A percentile compares a stretch with the other conserved stretches of the same genome.
These are phyloP conservation scores for Hansfordia pulvinata DNA, from an alignment of 2,329 filamentous ascomycete species.

Conservation along the genomic window DNA sequence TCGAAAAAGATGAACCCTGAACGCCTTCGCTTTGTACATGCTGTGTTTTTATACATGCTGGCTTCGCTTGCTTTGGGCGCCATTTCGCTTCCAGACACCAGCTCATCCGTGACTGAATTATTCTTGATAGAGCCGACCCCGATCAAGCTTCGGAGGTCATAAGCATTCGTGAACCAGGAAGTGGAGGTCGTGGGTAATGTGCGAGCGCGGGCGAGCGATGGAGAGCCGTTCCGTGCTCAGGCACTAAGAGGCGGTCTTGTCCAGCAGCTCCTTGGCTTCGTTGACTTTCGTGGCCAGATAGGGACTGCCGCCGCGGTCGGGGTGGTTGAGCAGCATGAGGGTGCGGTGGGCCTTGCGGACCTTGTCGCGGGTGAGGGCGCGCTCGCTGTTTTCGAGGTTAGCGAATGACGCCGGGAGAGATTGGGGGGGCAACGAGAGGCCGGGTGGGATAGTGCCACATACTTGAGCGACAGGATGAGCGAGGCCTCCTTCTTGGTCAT, in stretches of 20 bases:
- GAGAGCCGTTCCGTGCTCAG: too few species aligned
- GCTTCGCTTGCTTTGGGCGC: too few species aligned
- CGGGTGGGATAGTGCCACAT: conserved; percentile 14
- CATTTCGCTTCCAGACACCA: too few species aligned
- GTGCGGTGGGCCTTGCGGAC: conserved; percentile 90
- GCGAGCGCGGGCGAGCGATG: too few species aligned
- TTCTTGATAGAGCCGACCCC: conserved; percentile 5
- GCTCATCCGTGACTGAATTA: background rate
- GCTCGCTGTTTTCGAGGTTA: conserved; percentile 52
- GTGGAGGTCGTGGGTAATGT: too few species aligned
- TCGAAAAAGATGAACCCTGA: conserved; percentile 10
- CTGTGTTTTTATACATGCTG: conserved; percentile 8
- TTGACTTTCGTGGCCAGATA: conserved; percentile 97
- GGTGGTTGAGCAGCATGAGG: conserved; percentile 95
- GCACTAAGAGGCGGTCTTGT: conserved; percentile 57
- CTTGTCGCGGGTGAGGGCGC: conserved; percentile 79
- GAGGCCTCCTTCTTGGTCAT: conserved; percentile 91
- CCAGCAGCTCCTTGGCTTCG: conserved; percentile 91
- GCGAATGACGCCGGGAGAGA: background rate
- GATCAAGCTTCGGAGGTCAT: too few species aligned
- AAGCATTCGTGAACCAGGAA: too few species aligned
- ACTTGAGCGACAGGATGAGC: conserved; percentile 84
- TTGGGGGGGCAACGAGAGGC: background rate
- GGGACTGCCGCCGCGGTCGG: conserved; percentile 89
- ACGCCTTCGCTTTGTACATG: conserved; percentile 16